Percentiles rank a stretch among this genome's conserved stretches.
Conservation (phyloP, 768 basidiomycete species). For the Candolleomyces aberdarensis region DNA sequence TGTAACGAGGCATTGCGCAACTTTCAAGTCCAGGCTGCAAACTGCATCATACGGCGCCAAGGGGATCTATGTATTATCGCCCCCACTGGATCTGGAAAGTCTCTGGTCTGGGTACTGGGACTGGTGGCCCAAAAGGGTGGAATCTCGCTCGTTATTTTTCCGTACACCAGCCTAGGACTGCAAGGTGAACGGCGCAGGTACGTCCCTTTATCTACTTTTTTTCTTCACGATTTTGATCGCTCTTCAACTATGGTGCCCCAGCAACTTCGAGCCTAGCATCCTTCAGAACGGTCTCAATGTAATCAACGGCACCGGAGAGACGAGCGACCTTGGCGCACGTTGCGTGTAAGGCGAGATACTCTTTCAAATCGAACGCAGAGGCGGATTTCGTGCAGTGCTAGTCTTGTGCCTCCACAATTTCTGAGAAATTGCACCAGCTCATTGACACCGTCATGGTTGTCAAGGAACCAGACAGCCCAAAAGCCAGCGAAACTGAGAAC, state of each 20-base stretch:
- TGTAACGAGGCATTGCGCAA: neutral
- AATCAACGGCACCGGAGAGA: too few species aligned
- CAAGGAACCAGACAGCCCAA: too few species aligned
- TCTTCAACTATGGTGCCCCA: neutral
- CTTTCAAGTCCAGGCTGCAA: slow-evolving; percentile 17
- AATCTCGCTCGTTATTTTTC: slow-evolving; percentile 19
- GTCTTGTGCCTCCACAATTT: too few species aligned
- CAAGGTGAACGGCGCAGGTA: slow-evolving; percentile 15
- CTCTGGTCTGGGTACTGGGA: slow-evolving; percentile 14
- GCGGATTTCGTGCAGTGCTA: too few species aligned
- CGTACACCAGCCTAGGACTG: slow-evolving; percentile 20
- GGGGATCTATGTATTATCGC: slow-evolving; percentile 17
- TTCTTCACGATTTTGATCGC: neutral
- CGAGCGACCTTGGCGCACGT: too few species aligned
- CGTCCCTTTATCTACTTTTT: neutral
- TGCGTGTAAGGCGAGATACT: too few species aligned
- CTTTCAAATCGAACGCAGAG: too few species aligned
- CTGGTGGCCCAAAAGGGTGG: slow-evolving; percentile 16
- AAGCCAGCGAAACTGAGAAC: too few species aligned
- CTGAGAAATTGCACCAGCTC: too few species aligned
- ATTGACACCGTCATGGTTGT: too few species aligned
- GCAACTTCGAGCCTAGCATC: neutral
- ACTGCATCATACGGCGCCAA: slow-evolving; percentile 11
- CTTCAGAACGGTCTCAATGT: too few species aligned
- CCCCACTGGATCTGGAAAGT: slow-evolving; percentile 8